Evolutionary conservation across 1,284 basidiomycete species (phyloP), one percentile per base, ranked within the genome.

Genomic region (Sporisorium sorghi): DNA sequence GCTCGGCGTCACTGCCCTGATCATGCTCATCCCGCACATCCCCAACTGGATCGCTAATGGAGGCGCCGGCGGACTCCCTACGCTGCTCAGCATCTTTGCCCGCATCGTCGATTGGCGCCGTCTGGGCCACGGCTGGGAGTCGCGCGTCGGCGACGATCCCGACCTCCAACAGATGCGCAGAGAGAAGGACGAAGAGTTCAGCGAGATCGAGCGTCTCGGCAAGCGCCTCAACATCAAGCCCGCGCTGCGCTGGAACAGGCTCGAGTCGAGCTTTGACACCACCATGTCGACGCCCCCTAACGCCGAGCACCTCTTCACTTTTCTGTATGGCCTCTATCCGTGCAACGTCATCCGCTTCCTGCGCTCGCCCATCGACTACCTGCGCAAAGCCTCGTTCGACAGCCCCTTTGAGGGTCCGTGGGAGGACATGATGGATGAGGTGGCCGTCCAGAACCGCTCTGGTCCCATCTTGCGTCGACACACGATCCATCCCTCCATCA

Each of bases 291-390:
- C 53, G 23, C 62, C 68, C 8, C 83, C 84, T 21, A 76, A 84
- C 42, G 78, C 84, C 2, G 56, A 73, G 17, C 59, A 70, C 24
- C 79, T 86, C 39, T 94, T 93, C 86, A 91, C 91, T 8, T 87
- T 89, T 58, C 86, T 95, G 73, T 95, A 94, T 85, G 94, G 93
- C 77, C 88, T 95, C 56, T 95, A 92, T 84, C 93, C 93, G 2
- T 91, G 90, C 86, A 93, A 93, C 86, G 86, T 90, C 48, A 86
- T 94, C 61, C 87, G 87, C 64, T 94, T 94, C 84, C 84, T 94
- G 66, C 89, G 89, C 52, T 85, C 86, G 33, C 91, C 93, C 3
- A 86, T 87, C 23, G 84, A 85, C 47, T 93, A 92, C 78, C 85
- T 95, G 23, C 85, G 84, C 90, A 87, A 88, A 52, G 86, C 89